Evolutionary conservation across 2,329 filamentous ascomycete genomes (phyloP).

Genomic region (Pseudomassariella vexata): DNA sequence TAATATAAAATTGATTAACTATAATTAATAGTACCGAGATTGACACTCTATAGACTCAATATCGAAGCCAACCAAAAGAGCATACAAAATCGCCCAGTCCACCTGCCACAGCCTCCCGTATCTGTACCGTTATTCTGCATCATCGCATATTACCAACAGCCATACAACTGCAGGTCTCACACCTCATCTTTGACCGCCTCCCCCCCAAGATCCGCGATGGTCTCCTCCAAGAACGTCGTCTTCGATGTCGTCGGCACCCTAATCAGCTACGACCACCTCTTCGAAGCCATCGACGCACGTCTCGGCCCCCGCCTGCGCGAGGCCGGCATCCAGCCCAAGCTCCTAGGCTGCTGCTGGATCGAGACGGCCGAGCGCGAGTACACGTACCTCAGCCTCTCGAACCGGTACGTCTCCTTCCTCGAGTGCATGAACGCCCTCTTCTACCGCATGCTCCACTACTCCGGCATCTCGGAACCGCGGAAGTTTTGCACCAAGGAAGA

Average conservation of each 20-base stretch:
- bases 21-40: too few relatives aligned
- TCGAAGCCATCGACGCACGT: constrained; percentile 30
- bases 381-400: constrained; percentile 40
- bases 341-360: constrained; percentile 41
- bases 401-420: constrained; percentile 34
- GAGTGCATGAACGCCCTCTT: constrained; percentile 37
- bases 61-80: too few relatives aligned
- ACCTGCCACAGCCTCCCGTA: too few relatives aligned
- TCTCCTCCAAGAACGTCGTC: constrained; percentile 34
- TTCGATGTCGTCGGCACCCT: constrained; percentile 46
- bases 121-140: too few relatives aligned
- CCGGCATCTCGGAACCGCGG: constrained; percentile 36
- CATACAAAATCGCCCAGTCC: too few relatives aligned
- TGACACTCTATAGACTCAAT: too few relatives aligned
- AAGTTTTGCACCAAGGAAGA: constrained; percentile 37
- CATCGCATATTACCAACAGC: too few relatives aligned
- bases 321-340: constrained; percentile 30
- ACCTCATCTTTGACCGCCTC: too few relatives aligned
- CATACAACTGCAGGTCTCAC: too few relatives aligned
- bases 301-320: constrained; percentile 33
- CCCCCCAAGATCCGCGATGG: background rate
- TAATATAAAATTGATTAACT: too few relatives aligned
- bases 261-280: constrained; percentile 38
- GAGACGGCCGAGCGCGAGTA: constrained; percentile 42
- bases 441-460: constrained; percentile 39